Percentiles rank a stretch among this genome's conserved stretches.
phyloP scores from a whole-genome alignment of 2,329 filamentous ascomycete genomes.

The Arthrobotrys pseudoclavata region DNA sequence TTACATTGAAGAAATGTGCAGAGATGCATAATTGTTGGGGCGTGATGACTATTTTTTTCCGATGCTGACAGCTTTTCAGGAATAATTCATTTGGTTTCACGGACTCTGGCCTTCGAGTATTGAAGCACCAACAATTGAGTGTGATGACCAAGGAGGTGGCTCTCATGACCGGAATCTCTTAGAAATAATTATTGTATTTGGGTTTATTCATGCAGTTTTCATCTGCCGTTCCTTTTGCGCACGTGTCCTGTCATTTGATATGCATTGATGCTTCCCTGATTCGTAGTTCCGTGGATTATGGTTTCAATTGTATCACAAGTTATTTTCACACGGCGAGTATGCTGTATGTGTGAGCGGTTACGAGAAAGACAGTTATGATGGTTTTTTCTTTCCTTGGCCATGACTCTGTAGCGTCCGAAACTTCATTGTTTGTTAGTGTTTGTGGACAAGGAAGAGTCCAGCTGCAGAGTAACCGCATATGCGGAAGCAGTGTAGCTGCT shows the following conservation, averaged over 20 bases:
- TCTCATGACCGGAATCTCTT: neutral
- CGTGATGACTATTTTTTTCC: neutral
- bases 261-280: neutral
- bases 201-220: neutral
- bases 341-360: neutral
- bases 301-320: neutral
- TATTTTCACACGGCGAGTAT: neutral
- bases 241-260: constrained; percentile 11
- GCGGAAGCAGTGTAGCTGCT: constrained; percentile 5
- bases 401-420: neutral
- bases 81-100: neutral
- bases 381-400: neutral
- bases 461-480: constrained; percentile 17
- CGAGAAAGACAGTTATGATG: neutral
- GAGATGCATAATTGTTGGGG: neutral
- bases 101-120: constrained; percentile 7
- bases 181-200: neutral
- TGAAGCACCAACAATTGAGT: constrained; percentile 4
- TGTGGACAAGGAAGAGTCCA: constrained; percentile 9
- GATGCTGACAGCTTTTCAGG: neutral
- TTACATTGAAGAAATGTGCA: neutral
- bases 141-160: neutral
- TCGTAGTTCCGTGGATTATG: neutral
- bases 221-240: neutral
- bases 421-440: constrained; percentile 9